Percentiles rank a stretch among this genome's conserved stretches.
Evolutionary conservation across 352 stramenopile species (phyloP).

Genomic region (Thalassiosira mediterranea): DNA sequence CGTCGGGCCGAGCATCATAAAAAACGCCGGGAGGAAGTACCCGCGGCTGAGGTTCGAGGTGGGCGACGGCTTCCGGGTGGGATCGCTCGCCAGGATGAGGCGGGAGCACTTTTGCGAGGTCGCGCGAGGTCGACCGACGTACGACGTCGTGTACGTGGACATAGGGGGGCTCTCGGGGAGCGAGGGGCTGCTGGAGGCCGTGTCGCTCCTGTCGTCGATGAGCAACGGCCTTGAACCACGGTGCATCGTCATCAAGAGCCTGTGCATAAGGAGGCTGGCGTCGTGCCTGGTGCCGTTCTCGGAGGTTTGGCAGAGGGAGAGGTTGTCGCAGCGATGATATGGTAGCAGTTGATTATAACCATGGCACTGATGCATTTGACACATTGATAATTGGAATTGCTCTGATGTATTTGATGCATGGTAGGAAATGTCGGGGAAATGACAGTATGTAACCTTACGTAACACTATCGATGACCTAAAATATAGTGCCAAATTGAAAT

Average conservation of each 20-base stretch:
- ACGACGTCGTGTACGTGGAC: slow-evolving; percentile 69
- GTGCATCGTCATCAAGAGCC: slow-evolving; percentile 66
- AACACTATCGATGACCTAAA: no score
- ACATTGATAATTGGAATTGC: not conserved
- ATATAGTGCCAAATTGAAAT: no score
- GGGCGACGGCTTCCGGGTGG: slow-evolving; percentile 62
- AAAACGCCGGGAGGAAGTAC: slow-evolving; percentile 44
- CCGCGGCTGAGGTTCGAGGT: slow-evolving; percentile 57
- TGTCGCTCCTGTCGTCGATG: slow-evolving; percentile 49
- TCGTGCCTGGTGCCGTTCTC: slow-evolving; percentile 50
- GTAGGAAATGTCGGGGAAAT: no score
- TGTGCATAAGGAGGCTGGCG: slow-evolving; percentile 57
- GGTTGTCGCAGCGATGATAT: not conserved
- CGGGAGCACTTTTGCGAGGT: not conserved
- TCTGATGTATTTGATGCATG: not conserved
- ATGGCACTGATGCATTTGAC: not conserved
- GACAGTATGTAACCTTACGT: no score
- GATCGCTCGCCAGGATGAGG: slow-evolving; percentile 33
- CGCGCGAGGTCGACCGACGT: slow-evolving; percentile 9
- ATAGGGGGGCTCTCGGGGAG: slow-evolving; percentile 60
- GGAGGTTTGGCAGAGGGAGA: slow-evolving; percentile 9
- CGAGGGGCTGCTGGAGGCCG: slow-evolving; percentile 60
- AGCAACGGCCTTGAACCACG: slow-evolving; percentile 51
- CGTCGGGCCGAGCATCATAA: slow-evolving; percentile 63
- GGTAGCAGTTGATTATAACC: not conserved